Evolutionary conservation across 345 rosid genomes (phyloP).

Genomic region (Carallia brachiata): DNA sequence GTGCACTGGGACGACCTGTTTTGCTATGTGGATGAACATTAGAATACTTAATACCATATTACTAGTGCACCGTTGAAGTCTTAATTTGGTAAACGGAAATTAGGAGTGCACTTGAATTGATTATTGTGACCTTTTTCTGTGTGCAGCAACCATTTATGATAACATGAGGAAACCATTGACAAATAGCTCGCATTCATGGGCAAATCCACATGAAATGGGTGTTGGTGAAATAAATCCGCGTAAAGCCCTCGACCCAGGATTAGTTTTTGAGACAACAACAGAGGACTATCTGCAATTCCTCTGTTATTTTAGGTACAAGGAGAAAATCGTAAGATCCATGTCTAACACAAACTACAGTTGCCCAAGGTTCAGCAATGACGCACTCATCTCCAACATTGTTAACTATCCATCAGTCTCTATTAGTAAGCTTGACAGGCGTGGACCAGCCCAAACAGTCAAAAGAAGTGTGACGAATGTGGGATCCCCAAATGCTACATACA

Average conservation of each 20-base stretch:
- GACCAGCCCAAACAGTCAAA: slow-evolving; percentile 22
- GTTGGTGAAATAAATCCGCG: slow-evolving; percentile 64
- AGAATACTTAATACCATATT: no score
- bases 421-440: slow-evolving; percentile 34
- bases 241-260: slow-evolving; percentile 67
- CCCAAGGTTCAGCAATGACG: slow-evolving; percentile 26
- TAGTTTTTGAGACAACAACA: slow-evolving; percentile 58
- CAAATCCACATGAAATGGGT: slow-evolving; percentile 66
- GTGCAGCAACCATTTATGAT: slow-evolving; percentile 50
- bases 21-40: no score
- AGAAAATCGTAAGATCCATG: slow-evolving; percentile 48
- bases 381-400: slow-evolving; percentile 47
- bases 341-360: slow-evolving; percentile 48
- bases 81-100: no score
- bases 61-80: no score
- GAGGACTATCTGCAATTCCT: slow-evolving; percentile 56
- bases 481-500: slow-evolving; percentile 45
- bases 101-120: not conserved
- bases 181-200: slow-evolving; percentile 39
- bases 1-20: no score
- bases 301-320: slow-evolving; percentile 55
- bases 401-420: slow-evolving; percentile 83
- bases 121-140: not conserved
- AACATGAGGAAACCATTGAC: slow-evolving; percentile 47
- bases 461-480: slow-evolving; percentile 68